Evolutionary conservation across 73 alveolate genomes (phyloP).

Genomic region (Chromera velia): DNA sequence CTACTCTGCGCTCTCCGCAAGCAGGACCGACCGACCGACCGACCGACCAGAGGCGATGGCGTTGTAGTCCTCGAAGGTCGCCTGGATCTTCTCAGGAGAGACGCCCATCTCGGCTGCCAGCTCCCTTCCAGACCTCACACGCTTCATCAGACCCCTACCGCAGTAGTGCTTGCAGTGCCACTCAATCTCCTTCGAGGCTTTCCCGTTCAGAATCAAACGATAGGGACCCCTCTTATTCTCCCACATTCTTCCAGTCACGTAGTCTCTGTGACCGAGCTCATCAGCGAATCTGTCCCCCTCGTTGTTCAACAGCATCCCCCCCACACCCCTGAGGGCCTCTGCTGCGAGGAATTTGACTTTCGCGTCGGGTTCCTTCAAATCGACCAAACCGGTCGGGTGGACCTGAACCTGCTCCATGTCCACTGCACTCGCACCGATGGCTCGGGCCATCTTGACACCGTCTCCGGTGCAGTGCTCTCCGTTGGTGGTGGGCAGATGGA

Average conservation of each 20-base stretch:
- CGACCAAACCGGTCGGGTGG: conserved; percentile 65
- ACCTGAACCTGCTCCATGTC: conserved; percentile 14
- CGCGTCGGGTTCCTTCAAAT: conserved; percentile 47
- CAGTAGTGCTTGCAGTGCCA: conserved; percentile 45
- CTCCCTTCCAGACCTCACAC: neutral
- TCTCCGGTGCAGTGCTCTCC: conserved; percentile 18
- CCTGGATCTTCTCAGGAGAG: neutral
- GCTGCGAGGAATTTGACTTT: conserved; percentile 57
- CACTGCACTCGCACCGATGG: neutral
- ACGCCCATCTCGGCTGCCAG: neutral
- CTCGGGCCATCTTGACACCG: neutral
- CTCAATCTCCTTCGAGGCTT: conserved; percentile 23
- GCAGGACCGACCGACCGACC: too few relatives aligned
- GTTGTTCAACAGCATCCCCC: conserved; percentile 52
- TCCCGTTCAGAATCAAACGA: conserved; percentile 1
- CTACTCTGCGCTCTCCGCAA: too few relatives aligned
- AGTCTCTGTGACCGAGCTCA: conserved; percentile 60
- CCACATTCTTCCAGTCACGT: conserved; percentile 4
- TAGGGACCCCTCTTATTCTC: neutral
- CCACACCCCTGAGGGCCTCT: conserved; percentile 63
- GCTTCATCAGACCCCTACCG: conserved; percentile 36
- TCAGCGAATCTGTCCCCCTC: conserved; percentile 63
- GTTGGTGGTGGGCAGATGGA: conserved; percentile 15
- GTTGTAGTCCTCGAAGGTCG: neutral
- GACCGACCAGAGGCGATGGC: too few relatives aligned